Base-by-base conservation (phyloP, 768 basidiomycete genomes). In the Coprinellus aureogranulatus region DNA sequence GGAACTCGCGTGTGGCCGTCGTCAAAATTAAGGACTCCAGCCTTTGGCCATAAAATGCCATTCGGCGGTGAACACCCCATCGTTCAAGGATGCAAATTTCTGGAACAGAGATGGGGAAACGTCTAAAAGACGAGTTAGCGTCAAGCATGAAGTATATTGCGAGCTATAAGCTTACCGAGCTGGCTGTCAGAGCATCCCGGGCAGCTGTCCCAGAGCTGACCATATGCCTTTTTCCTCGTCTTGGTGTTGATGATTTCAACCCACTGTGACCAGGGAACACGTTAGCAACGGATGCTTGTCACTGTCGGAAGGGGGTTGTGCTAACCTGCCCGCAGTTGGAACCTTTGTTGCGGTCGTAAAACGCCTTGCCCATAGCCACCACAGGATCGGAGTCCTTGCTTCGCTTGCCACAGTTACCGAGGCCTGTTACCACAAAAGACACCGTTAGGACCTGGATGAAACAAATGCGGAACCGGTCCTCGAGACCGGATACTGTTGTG, bases 81-180 rank as follows among this genome's bases (percentile, higher is more conserved):
- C 65, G 57, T 61, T 67, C 45, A 87, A 79, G 4, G 64, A 26
- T 18, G 70, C 81, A 46, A 90, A 65, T 57, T 81, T 60, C 64
- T 81, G 2, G 70, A 90, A 90, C 31, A 87, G 65, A 6, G 76
- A 74, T 9, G 81, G 80, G 27, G 87, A 88, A 83, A 90, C 80
- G 67, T 90, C 88, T 90, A 67, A 22, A 46, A 26, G 48, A 42
- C 22, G 27, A 45, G 53, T 54, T 8, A 28, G 25, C 25, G 39
- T 23, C 22, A 39, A 25, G 34, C 34, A 46, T 23, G 41, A 11
- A 26, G 45, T 30, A 49, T 28, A 31, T 45, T 28, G 23, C 46
- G 26, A 26, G 25, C 20, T n/a, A 27, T 25, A 11, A 55, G 46
- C 80, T 58, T 68, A 89, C 88, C 89, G 60, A 90, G 71, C 64